A percentile compares a stretch with the other conserved stretches of the same genome.
Conservation (phyloP, 2,329 filamentous ascomycete species). For the Botrytis cinerea region DNA sequence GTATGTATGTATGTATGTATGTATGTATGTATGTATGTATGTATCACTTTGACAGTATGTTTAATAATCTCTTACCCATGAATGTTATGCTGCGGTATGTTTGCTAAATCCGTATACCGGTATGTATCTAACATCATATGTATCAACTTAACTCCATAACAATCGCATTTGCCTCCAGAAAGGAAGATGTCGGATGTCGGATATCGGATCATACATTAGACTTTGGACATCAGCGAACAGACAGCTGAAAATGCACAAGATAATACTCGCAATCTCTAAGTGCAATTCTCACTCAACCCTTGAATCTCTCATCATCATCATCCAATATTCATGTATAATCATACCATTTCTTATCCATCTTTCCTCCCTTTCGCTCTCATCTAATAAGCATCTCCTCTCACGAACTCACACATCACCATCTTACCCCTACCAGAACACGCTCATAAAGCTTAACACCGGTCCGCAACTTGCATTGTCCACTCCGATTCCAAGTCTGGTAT, state of each 20-base stretch:
- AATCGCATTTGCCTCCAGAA: not conserved
- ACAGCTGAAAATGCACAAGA: not conserved
- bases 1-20: not conserved
- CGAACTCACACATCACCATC: not conserved
- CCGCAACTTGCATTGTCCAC: not conserved
- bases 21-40: not conserved
- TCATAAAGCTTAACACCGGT: not conserved
- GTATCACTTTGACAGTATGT: not conserved
- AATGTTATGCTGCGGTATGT: not conserved
- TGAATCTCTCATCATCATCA: not conserved
- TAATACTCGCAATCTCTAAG: not conserved
- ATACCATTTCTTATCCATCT: not conserved
- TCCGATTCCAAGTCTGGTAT: not conserved
- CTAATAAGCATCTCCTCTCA: not conserved
- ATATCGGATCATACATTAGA: not conserved
- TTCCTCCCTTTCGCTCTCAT: not conserved
- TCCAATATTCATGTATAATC: not conserved
- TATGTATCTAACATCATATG: no score
- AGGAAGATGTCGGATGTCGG: no score
- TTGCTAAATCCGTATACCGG: not conserved
- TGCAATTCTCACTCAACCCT: not conserved
- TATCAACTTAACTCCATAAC: not conserved
- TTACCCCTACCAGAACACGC: not conserved
- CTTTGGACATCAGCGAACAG: not conserved
- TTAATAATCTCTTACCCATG: not conserved